Percentiles rank a stretch among this genome's conserved stretches.
Evolutionary conservation across 2,329 filamentous ascomycete genomes (phyloP).

Genomic region (Trichothecium sympodiale): DNA sequence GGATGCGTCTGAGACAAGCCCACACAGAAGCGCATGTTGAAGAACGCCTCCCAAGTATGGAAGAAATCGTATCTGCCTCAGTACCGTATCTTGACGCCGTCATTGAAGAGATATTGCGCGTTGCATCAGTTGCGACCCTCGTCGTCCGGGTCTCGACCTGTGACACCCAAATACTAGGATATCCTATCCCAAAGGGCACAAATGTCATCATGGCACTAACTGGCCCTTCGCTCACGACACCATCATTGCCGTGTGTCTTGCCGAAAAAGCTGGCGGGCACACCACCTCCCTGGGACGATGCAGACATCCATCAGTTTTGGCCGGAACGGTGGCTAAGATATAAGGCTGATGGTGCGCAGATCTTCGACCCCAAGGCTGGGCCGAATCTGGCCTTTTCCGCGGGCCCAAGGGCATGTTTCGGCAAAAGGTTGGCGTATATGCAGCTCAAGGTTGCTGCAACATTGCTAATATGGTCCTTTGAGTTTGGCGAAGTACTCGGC

Average conservation of each 20-base stretch:
- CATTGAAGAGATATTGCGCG: slow-evolving; percentile 24
- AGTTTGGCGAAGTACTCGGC: slow-evolving; percentile 11
- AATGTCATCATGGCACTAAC: slow-evolving; percentile 15
- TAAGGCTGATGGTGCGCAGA: slow-evolving; percentile 3
- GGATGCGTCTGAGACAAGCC: slow-evolving; percentile 11
- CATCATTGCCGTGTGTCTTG: slow-evolving; percentile 7
- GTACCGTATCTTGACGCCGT: slow-evolving; percentile 25
- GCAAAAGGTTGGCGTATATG: slow-evolving; percentile 23
- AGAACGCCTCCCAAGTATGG: slow-evolving; percentile 14
- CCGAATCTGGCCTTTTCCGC: slow-evolving; percentile 23
- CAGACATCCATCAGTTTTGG: slow-evolving; percentile 12
- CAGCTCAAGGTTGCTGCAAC: slow-evolving; percentile 23
- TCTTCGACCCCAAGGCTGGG: slow-evolving; percentile 21
- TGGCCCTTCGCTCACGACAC: slow-evolving; percentile 17
- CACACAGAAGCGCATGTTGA: slow-evolving; percentile 10
- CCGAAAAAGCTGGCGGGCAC: no score
- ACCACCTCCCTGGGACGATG: no score
- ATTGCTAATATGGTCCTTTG: slow-evolving; percentile 26
- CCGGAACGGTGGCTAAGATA: slow-evolving; percentile 26
- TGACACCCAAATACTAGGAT: slow-evolving; percentile 22
- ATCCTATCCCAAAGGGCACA: slow-evolving; percentile 21
- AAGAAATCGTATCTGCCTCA: slow-evolving; percentile 15
- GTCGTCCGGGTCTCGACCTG: slow-evolving; percentile 16
- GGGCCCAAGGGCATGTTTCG: slow-evolving; percentile 26
- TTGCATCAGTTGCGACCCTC: slow-evolving; percentile 16